phyloP scores from a whole-genome alignment of 768 basidiomycete genomes.

The Macrolepiota albuminosa region DNA sequence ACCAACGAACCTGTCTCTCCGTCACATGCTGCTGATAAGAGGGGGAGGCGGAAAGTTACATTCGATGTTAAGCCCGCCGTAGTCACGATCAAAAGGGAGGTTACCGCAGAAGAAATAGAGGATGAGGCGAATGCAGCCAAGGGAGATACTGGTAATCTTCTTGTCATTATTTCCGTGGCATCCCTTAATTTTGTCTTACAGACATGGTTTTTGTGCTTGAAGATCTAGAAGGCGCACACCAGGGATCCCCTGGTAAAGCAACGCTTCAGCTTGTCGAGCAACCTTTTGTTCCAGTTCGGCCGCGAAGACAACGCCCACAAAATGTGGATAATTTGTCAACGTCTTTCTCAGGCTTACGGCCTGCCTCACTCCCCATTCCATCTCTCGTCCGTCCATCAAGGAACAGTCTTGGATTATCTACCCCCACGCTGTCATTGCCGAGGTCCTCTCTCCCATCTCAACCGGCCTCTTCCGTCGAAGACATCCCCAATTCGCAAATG shows the following conservation, averaged over 20 bases:
- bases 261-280: constrained; percentile 40
- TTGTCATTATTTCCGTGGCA: neutral
- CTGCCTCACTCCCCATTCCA: constrained; percentile 63
- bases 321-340: constrained; percentile 41
- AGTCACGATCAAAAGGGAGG: constrained; percentile 38
- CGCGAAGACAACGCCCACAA: constrained; percentile 26
- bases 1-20: constrained; percentile 7
- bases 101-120: constrained; percentile 26
- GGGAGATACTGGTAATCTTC: constrained; percentile 42
- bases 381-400: constrained; percentile 49
- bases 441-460: constrained; percentile 14
- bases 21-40: constrained; percentile 27
- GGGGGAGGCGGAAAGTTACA: constrained; percentile 67
- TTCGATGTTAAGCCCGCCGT: constrained; percentile 64
- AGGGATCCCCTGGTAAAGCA: constrained; percentile 24
- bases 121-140: constrained; percentile 23
- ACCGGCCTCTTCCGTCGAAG: neutral
- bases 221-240: constrained; percentile 50
- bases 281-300: constrained; percentile 27
- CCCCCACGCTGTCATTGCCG: constrained; percentile 28
- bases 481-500: constrained; percentile 7
- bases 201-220: constrained; percentile 73
- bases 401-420: constrained; percentile 34
- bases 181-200: constrained; percentile 18
- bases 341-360: constrained; percentile 58